Evolutionary conservation across 1,139 yeast species (phyloP).

Genomic region (Saccharomyces uvarum): DNA sequence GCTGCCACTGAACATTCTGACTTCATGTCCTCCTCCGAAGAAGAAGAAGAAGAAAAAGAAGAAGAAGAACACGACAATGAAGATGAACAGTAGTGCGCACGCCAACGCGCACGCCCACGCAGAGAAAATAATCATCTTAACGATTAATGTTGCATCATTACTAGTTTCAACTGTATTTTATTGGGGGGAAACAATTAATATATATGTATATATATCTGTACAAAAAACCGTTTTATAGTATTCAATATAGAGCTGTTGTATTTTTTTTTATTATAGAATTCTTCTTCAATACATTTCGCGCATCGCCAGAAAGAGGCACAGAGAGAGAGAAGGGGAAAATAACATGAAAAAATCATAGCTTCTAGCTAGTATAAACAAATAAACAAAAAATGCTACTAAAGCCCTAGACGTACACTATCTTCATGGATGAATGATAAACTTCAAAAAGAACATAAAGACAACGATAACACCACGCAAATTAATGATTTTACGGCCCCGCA

Average conservation of each 20-base stretch:
- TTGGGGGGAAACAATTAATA: neutral
- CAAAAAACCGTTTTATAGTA: neutral
- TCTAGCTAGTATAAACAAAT: neutral
- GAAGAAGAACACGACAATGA: neutral
- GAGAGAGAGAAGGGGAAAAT: neutral
- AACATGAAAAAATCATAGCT: neutral
- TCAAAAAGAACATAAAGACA: neutral
- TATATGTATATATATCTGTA: neutral
- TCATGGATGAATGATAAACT: constrained; percentile 1
- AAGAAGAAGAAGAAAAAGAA: neutral
- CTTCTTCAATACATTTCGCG: neutral
- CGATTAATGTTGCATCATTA: neutral
- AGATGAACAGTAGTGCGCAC: neutral
- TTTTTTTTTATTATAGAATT: neutral
- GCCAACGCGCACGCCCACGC: neutral
- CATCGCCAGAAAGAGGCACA: neutral
- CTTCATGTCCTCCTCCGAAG: neutral
- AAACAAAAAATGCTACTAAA: neutral
- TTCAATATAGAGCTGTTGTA: neutral
- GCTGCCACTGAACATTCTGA: neutral
- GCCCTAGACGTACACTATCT: neutral
- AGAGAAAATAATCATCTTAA: neutral
- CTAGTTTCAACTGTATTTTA: neutral
- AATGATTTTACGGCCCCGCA: neutral
- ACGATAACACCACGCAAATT: neutral